These are phyloP conservation scores for Limtongozyma cylindracea DNA, from an alignment of 805 yeast species.

Conservation along the genomic window DNA sequence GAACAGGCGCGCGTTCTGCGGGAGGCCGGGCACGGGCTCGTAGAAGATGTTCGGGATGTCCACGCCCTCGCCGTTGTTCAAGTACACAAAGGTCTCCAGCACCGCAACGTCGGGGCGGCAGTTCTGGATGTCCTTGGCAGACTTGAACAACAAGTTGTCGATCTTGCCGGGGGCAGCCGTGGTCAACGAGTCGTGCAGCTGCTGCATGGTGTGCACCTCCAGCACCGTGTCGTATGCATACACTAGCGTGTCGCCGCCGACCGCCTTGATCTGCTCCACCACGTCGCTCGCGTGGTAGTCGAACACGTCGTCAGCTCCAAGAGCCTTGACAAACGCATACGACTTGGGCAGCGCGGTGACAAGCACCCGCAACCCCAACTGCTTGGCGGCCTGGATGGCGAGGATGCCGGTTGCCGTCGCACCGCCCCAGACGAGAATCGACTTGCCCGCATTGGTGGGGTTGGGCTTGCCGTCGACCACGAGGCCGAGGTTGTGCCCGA, in stretches of 20 bases:
- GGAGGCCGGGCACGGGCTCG: not conserved
- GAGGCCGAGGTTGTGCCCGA: slow-evolving; percentile 10
- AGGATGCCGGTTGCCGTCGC: slow-evolving; percentile 36
- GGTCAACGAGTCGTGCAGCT: slow-evolving; percentile 6
- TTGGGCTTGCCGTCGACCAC: no score
- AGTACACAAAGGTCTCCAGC: slow-evolving; percentile 1
- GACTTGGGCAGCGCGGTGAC: slow-evolving; percentile 23
- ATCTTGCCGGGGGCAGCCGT: slow-evolving; percentile 1
- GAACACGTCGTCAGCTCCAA: slow-evolving; percentile 24
- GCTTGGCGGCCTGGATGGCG: slow-evolving; percentile 28
- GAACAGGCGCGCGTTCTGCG: not conserved
- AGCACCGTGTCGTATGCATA: slow-evolving; percentile 11
- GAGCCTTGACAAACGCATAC: slow-evolving; percentile 10
- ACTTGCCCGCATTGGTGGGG: no score
- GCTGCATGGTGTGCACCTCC: slow-evolving; percentile 5
- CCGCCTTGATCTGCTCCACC: slow-evolving; percentile 13
- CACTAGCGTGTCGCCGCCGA: slow-evolving; percentile 6
- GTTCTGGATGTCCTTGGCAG: no score
- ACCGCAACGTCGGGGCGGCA: no score
- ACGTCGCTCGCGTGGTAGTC: slow-evolving; percentile 24
- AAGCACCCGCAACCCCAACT: slow-evolving; percentile 9
- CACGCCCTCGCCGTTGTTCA: not conserved
- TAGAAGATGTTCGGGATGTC: not conserved
- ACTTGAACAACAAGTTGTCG: slow-evolving; percentile 2
- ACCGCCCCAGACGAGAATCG: slow-evolving; percentile 36